Base-by-base conservation (phyloP, 768 basidiomycete genomes). In the Butyriboletus loyo region DNA sequence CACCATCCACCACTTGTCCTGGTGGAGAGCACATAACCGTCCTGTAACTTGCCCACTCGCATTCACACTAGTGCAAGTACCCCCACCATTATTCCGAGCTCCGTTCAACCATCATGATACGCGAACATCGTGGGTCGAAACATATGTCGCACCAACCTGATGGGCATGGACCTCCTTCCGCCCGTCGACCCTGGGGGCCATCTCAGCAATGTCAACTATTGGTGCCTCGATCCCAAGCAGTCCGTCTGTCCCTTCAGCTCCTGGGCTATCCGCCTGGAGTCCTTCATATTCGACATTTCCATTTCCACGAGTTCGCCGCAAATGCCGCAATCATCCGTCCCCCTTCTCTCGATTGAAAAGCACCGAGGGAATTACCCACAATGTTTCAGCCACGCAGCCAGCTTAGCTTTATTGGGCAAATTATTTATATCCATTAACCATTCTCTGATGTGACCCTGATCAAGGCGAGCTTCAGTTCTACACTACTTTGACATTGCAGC, bases 251-350 rank as follows among this genome's bases (percentile, higher is more conserved):
- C 37, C 52, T 34, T 17, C 14, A 40, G 4, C 19, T 32, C 28
- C 42, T 43, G 17, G 17, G 6, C 24, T 9, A n/a, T 35, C 17
- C 10, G 31, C 35, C n/a, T 30, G n/a, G 15, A 21, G 5, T 37
- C 49, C 31, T 34, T 53, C 41, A 8, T 32, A 31, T 22, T 46
- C 30, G 46, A 51, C 35, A 34, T 49, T 25, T 41, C 49, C 53
- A 24, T 63, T 50, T 57, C 37, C 54, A 56, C 54, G 25, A 32
- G 36, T 31, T 49, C 51, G 43, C 58, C 61, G 37, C 54, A 61
- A 35, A 43, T 53, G 31, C 59, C 63, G 55, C 62, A 43, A 65
- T 51, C 24, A 39, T 24, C 44, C 46, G 35, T n/a, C 49, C 27
- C 41, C 49, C 46, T 50, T 50, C 38, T 41, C 49, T 54, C 51